phyloP scores from a whole-genome alignment of 1,284 basidiomycete species.

The Termitomyces sp. region DNA sequence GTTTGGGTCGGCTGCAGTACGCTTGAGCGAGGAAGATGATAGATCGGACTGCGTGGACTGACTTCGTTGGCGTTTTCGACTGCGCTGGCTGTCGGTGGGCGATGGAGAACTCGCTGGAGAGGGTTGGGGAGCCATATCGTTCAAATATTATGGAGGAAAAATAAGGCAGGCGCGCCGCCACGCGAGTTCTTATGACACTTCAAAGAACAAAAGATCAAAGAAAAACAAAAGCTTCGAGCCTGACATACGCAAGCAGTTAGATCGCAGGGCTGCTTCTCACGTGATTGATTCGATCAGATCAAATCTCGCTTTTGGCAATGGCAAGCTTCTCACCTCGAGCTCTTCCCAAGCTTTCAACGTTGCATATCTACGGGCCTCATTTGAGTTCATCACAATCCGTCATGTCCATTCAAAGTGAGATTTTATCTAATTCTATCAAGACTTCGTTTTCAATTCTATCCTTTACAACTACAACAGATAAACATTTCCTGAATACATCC shows the following conservation, averaged over 20 bases:
- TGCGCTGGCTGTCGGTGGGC: slow-evolving; percentile 29
- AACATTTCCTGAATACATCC: slow-evolving; percentile 74
- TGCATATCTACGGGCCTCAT: not conserved
- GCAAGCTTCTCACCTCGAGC: not conserved
- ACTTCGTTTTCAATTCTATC: not conserved
- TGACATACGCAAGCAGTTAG: slow-evolving; percentile 4
- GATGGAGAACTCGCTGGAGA: slow-evolving; percentile 29
- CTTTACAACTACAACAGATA: slow-evolving; percentile 38
- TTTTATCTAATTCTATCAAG: not conserved
- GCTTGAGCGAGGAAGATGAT: slow-evolving; percentile 66
- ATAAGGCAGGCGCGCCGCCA: slow-evolving; percentile 13
- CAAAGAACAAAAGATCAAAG: slow-evolving; percentile 13
- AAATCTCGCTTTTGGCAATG: no score
- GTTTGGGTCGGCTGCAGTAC: slow-evolving; percentile 59
- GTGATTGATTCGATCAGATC: slow-evolving; percentile 2
- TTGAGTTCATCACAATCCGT: not conserved
- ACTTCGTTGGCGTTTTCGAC: slow-evolving; percentile 45
- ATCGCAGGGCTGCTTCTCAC: not conserved
- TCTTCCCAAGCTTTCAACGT: not conserved
- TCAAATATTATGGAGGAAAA: slow-evolving; percentile 7
- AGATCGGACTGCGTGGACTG: slow-evolving; percentile 45
- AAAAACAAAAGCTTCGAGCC: slow-evolving; percentile 8
- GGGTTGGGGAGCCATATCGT: slow-evolving; percentile 23
- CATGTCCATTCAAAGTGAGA: slow-evolving; percentile 34
- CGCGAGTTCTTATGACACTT: slow-evolving; percentile 8